Conservation (phyloP, 768 basidiomycete species). For the Termitomyces sp. region DNA sequence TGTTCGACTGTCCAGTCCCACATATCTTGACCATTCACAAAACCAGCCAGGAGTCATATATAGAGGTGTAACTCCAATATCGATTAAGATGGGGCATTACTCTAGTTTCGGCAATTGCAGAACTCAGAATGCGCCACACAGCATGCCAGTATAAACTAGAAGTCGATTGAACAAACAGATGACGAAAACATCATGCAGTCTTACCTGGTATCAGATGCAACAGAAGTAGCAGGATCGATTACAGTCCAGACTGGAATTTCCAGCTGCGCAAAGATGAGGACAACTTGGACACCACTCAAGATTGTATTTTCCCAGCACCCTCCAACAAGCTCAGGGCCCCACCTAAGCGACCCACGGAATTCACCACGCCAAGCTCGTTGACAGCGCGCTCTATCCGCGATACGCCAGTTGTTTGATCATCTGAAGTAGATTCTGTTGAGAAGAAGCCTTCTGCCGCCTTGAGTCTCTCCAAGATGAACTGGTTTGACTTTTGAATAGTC, state of each 20-base stretch:
- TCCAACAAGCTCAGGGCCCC: constrained; percentile 47
- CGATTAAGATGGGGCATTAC: neutral
- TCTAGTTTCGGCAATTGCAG: neutral
- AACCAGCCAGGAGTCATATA: neutral
- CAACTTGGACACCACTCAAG: neutral
- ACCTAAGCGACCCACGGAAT: constrained; percentile 16
- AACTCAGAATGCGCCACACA: neutral
- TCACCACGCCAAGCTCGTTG: constrained; percentile 21
- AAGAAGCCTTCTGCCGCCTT: constrained; percentile 46
- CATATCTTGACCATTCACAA: neutral
- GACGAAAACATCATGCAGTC: neutral
- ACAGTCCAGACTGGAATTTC: neutral
- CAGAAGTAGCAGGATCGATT: neutral
- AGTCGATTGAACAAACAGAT: neutral
- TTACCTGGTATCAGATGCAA: neutral
- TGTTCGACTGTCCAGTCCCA: neutral
- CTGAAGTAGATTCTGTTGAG: constrained; percentile 18
- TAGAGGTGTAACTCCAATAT: too few species aligned
- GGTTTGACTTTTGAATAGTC: constrained; percentile 43
- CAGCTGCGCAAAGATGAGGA: neutral
- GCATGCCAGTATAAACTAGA: neutral
- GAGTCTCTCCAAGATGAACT: constrained; percentile 48
- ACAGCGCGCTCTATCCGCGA: constrained; percentile 45
- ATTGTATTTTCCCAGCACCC: constrained; percentile 30
- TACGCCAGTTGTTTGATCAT: constrained; percentile 28